These are phyloP conservation scores for Mallotus japonicus DNA, from an alignment of 441 rosid species.

Conservation along the genomic window DNA sequence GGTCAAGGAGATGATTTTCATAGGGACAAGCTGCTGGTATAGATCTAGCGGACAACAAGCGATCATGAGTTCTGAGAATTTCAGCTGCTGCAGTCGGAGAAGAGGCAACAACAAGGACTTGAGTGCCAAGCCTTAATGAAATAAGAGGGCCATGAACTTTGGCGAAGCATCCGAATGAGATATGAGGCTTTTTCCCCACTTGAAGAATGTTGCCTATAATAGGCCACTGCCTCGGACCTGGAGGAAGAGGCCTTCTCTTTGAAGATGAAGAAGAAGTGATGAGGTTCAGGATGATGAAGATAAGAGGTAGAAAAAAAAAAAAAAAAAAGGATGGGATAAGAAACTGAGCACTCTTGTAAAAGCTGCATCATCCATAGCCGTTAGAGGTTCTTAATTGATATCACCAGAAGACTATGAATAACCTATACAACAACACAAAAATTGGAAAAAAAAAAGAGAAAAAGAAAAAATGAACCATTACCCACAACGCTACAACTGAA, in stretches of 20 bases:
- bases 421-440: no score
- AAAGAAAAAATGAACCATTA: no score
- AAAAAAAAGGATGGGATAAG: neutral
- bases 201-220: conserved; percentile 31
- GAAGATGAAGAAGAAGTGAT: neutral
- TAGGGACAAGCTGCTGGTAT: neutral
- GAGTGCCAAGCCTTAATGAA: conserved; percentile 35
- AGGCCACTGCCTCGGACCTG: conserved; percentile 40
- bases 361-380: neutral
- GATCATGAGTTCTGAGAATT: conserved; percentile 34
- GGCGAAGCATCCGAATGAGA: conserved; percentile 17
- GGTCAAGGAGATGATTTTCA: neutral
- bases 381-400: no score
- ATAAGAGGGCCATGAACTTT: conserved; percentile 30
- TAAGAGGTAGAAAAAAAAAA: neutral
- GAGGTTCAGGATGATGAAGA: conserved; percentile 1
- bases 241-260: conserved; percentile 22
- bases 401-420: neutral
- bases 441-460: no score
- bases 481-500: no score
- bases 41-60: conserved; percentile 24
- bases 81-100: conserved; percentile 33
- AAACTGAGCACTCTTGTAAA: neutral
- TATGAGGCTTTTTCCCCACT: conserved; percentile 21
- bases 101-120: conserved; percentile 29